Base-by-base conservation (phyloP, 2,329 filamentous ascomycete genomes). In the Bertia moriformis region DNA sequence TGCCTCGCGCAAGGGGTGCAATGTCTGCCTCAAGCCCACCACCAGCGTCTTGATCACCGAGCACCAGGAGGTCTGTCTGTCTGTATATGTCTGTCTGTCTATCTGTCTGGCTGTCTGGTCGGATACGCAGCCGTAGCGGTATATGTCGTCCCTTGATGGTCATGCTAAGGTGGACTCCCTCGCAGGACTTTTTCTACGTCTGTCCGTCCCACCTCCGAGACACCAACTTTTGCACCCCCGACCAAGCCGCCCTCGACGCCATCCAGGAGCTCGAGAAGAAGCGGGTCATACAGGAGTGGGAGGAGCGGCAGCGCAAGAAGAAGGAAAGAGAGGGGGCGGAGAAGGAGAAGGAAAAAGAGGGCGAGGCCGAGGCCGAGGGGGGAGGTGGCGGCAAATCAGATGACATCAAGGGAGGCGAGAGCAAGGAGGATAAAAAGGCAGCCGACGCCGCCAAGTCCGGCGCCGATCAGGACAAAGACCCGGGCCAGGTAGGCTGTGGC, bases 161-260 rank as follows among this genome's bases (percentile, higher is more conserved):
- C n/a, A n/a, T n/a, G n/a, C n/a, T n/a, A n/a, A n/a, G n/a, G n/a
- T n/a, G n/a, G n/a, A n/a, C n/a, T n/a, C n/a, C n/a, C n/a, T n/a
- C n/a, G 14, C 45, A 79, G 75, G 87, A 94, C 55, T 93, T 87
- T 60, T 96, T 98, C 63, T 95, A 93, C 55, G 73, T 93, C 35
- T 98, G 91, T 50, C 69, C 78, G 4, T 66, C 71, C 20, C 91
- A 98, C 58, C 64, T 96, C 5, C 84, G 82, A 51, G 91, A 96
- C 52, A 67, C 66, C 20, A 75, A 81, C 30, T 96, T 95, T 56
- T 89, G 83, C 52, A 67, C 67, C 18, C 66, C 75, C 3, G 55
- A 68, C 29, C 46, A 67, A 15, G 63, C 67, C 48, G 62, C 63
- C 33, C 61, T 60, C 18, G 65, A 68, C 44, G 61, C 52, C 4